Conservation (phyloP, 352 stramenopile genomes). For the Albugo candida region DNA sequence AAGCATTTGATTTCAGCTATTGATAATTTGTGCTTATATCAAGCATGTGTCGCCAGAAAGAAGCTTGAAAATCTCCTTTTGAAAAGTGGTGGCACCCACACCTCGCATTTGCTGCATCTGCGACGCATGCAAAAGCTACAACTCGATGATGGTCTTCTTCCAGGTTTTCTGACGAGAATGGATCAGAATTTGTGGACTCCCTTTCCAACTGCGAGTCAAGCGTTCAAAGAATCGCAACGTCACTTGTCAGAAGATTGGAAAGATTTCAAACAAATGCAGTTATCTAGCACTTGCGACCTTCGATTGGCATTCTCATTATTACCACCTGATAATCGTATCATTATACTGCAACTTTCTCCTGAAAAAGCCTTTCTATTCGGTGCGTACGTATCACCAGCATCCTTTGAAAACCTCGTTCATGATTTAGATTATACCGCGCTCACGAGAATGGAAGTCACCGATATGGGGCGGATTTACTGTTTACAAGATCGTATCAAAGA, state of each 20-base stretch:
- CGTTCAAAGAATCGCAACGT: too few relatives aligned
- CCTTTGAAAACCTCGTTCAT: conserved; percentile 1
- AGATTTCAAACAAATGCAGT: conserved; percentile 18
- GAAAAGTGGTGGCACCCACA: conserved; percentile 17
- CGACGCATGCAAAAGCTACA: conserved; percentile 18
- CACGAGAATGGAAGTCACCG: conserved; percentile 40
- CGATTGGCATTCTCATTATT: conserved; percentile 28
- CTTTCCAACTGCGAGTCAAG: too few relatives aligned
- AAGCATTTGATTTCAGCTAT: conserved; percentile 20
- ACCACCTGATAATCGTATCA: conserved; percentile 16
- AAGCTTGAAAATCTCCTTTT: conserved; percentile 14
- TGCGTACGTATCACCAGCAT: conserved; percentile 14
- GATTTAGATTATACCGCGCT: conserved; percentile 17
- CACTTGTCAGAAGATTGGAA: too few relatives aligned
- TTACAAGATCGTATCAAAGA: conserved; percentile 13
- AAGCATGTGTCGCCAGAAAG: conserved; percentile 22
- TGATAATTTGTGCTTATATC: conserved; percentile 38
- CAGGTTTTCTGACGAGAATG: too few relatives aligned
- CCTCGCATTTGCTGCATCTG: conserved; percentile 28
- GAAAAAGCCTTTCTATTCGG: conserved; percentile 48
- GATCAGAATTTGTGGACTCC: too few relatives aligned
- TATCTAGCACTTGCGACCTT: conserved; percentile 30
- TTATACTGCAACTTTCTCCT: conserved; percentile 47
- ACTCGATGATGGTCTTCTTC: not conserved
- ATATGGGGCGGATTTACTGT: conserved; percentile 11